A percentile compares a stretch with the other conserved stretches of the same genome.
phyloP scores from a whole-genome alignment of 495 filamentous ascomycete species.

The Beverwykella pulmonaria region DNA sequence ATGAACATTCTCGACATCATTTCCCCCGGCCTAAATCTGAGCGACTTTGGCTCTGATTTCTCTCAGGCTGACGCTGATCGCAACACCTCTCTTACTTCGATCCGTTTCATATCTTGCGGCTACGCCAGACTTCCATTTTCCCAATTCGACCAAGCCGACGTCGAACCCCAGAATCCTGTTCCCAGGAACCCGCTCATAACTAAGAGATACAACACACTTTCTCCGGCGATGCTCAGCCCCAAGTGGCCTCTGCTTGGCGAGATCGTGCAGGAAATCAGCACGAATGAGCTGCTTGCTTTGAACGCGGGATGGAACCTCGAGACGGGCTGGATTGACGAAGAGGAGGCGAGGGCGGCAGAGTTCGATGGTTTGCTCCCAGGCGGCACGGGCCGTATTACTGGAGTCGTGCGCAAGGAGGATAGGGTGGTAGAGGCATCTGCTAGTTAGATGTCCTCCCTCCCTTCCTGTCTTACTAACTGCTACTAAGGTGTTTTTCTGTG shows the following conservation, averaged over 20 bases:
- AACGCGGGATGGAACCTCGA: constrained; percentile 38
- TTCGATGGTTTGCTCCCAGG: constrained; percentile 44
- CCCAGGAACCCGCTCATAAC: constrained; percentile 28
- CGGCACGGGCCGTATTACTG: constrained; percentile 43
- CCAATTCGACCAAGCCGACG: constrained; percentile 35
- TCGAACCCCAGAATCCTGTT: constrained; percentile 24
- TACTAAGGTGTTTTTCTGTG: no score
- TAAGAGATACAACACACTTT: constrained; percentile 25
- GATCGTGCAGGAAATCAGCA: constrained; percentile 42
- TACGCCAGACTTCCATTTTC: constrained; percentile 38
- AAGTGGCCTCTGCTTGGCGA: constrained; percentile 36
- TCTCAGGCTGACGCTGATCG: constrained; percentile 24
- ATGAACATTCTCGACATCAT: constrained; percentile 41
- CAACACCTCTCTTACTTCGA: constrained; percentile 12
- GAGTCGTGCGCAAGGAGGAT: constrained; percentile 17
- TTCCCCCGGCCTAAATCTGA: constrained; percentile 38
- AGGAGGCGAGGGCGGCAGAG: constrained; percentile 36
- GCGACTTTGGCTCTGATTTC: constrained; percentile 25
- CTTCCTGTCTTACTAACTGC: background rate
- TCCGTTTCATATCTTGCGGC: constrained; percentile 44
- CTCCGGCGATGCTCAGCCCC: constrained; percentile 24
- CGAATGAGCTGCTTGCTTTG: constrained; percentile 36
- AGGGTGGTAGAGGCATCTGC: constrained; percentile 4
- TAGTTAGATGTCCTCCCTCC: background rate
- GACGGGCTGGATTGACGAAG: constrained; percentile 40